phyloP scores from a whole-genome alignment of 768 basidiomycete species.

The Macrocybe gigantea region DNA sequence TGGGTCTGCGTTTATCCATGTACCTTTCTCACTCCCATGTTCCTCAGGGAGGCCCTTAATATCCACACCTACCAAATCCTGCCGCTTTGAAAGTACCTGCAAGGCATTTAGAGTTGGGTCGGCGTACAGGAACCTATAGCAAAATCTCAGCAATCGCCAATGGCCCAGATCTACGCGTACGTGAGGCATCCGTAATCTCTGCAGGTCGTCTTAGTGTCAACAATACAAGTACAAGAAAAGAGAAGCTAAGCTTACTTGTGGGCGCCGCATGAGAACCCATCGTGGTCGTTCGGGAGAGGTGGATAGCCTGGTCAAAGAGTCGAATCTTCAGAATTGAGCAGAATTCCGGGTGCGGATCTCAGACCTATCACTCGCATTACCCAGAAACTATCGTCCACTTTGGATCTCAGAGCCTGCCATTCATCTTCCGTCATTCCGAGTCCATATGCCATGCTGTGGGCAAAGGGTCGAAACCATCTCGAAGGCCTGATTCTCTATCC shows the following conservation, averaged over 20 bases:
- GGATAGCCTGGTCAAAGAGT: conserved; percentile 61
- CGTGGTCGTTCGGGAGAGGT: conserved; percentile 70
- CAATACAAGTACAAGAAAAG: not conserved
- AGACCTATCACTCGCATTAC: conserved; percentile 78
- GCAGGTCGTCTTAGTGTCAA: conserved; percentile 3
- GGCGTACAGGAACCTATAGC: conserved; percentile 69
- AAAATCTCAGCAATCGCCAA: not conserved
- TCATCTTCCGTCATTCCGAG: conserved; percentile 69
- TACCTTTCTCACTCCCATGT: conserved; percentile 50
- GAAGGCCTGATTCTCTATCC: not conserved
- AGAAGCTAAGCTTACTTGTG: conserved; percentile 57
- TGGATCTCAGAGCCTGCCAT: conserved; percentile 57
- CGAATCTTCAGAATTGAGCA: not conserved
- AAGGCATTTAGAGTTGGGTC: conserved; percentile 77
- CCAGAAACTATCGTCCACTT: conserved; percentile 88
- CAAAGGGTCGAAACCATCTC: not conserved
- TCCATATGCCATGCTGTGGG: conserved; percentile 70
- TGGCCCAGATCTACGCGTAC: conserved; percentile 29
- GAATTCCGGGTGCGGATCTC: not conserved
- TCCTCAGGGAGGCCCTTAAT: conserved; percentile 38
- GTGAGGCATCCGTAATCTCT: conserved; percentile 92
- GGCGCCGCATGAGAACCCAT: conserved; percentile 86
- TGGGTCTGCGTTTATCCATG: conserved; percentile 85
- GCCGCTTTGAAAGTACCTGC: conserved; percentile 66
- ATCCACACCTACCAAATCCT: conserved; percentile 23